Base-by-base conservation (phyloP, 208 protist species). In the Leishmania braziliensis region DNA sequence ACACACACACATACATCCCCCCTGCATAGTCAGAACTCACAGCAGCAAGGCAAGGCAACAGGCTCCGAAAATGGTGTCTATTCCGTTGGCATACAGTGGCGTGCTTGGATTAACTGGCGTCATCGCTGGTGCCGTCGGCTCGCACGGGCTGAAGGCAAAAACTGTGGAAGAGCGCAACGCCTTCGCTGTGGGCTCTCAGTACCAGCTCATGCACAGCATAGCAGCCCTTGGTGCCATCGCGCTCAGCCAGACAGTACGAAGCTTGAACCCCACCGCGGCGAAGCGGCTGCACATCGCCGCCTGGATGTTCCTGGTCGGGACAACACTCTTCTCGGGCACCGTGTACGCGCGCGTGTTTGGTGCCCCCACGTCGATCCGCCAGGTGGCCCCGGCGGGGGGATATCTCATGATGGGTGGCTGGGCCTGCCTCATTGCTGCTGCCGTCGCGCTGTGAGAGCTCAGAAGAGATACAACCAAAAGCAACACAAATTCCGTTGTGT, bases 151-250 rank as follows among this genome's bases (percentile, higher is more conserved):
- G 16, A 79, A 69, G 36, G 79, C 68, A 71, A 82, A 79, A 70
- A 79, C 83, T 5, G 18, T 79, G 36, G 80, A 76, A 26, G 78
- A 87, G 54, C 83, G 81, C 53, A 77, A 84, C 75, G n/a, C 84
- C 53, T 92, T 89, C 58, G 16, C 77, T 3, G 81, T 78, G 10
- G 86, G 76, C 46, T 66, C 84, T 48, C 69, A 89, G 70, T 91
- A 91, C 72, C 88, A 91, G 76, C 77, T 91, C 48, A 74, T 92
- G 71, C 86, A 92, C 89, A 92, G 84, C 82, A 86, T 90, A 39
- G 76, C 86, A 29, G 89, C 80, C 54, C 72, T 89, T 51, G 77
- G 62, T n/a, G 81, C 88, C 6, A 56, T 85, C 20, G 71, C 70
- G 2, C 65, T 86, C 20, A 75, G 70, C 20, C 74, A 75, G 39